These are phyloP conservation scores for Meyerozyma sp. DNA, from an alignment of 1,139 yeast genomes.

Conservation along the genomic window DNA sequence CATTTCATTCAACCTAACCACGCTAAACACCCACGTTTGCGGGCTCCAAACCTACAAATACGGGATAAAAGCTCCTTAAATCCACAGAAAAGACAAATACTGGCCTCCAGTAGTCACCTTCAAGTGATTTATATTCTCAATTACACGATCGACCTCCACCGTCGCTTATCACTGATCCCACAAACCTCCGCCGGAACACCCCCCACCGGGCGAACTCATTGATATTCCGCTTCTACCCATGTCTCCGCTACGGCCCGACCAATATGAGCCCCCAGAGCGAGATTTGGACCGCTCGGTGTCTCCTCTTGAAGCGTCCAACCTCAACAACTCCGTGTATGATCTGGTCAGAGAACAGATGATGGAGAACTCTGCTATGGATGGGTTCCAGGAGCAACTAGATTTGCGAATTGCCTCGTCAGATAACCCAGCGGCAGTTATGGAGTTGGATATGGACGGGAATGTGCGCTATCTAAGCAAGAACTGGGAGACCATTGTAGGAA, in stretches of 20 bases:
- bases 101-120: neutral
- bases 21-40: too few relatives aligned
- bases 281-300: slow-evolving; percentile 15
- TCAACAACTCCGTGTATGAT: slow-evolving; percentile 6
- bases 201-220: neutral
- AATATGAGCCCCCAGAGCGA: neutral
- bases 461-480: slow-evolving; percentile 69
- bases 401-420: slow-evolving; percentile 53
- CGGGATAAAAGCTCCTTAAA: too few relatives aligned
- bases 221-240: neutral
- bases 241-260: neutral
- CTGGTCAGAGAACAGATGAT: slow-evolving; percentile 4
- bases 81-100: neutral
- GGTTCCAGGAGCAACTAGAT: slow-evolving; percentile 43
- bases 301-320: slow-evolving; percentile 13
- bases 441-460: slow-evolving; percentile 72
- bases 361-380: slow-evolving; percentile 9
- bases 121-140: slow-evolving; percentile 1
- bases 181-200: neutral
- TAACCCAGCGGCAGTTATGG: slow-evolving; percentile 81
- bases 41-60: neutral
- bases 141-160: neutral
- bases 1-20: neutral
- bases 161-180: neutral
- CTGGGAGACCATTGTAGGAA: slow-evolving; percentile 77